These are phyloP conservation scores for Ustilago bromivora DNA, from an alignment of 1,284 basidiomycete genomes.

Conservation along the genomic window DNA sequence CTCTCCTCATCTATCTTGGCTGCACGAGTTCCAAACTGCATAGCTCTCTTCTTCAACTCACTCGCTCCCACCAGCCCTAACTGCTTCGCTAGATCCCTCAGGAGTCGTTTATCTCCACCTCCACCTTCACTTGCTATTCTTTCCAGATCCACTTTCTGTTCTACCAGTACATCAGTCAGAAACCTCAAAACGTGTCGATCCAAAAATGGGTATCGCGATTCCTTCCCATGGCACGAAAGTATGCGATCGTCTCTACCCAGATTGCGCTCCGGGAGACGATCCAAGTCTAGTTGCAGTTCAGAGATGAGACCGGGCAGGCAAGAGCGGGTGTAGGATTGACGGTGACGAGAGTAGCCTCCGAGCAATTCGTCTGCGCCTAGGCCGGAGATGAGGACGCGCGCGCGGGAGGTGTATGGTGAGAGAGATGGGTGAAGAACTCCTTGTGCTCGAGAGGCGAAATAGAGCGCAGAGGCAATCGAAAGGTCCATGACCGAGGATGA, in stretches of 20 bases:
- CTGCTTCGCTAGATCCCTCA: constrained; percentile 72
- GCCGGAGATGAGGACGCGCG: constrained; percentile 88
- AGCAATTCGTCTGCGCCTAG: constrained; percentile 95
- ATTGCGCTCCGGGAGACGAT: constrained; percentile 88
- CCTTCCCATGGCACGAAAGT: constrained; percentile 87
- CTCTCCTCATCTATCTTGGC: constrained; percentile 82
- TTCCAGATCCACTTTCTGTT: constrained; percentile 78
- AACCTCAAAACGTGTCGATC: constrained; percentile 48
- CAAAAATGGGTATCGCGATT: constrained; percentile 73
- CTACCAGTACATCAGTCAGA: constrained; percentile 80
- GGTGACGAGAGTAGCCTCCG: constrained; percentile 92
- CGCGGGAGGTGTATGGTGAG: constrained; percentile 76
- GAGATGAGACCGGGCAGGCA: constrained; percentile 75
- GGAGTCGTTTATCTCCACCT: constrained; percentile 86
- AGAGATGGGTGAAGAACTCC: constrained; percentile 7
- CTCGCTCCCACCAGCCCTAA: constrained; percentile 73
- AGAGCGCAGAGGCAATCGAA: constrained; percentile 91
- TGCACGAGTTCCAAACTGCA: constrained; percentile 94
- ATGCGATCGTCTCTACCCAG: constrained; percentile 93
- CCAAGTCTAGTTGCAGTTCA: constrained; percentile 94
- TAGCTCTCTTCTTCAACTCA: constrained; percentile 83
- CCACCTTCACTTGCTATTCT: constrained; percentile 62
- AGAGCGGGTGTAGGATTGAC: constrained; percentile 75
- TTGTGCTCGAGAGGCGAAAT: constrained; percentile 85
- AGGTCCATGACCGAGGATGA: constrained; percentile 70